A percentile compares a stretch with the other conserved stretches of the same genome.
phyloP scores from a whole-genome alignment of 495 filamentous ascomycete genomes.

The Penicillium pancosmium region DNA sequence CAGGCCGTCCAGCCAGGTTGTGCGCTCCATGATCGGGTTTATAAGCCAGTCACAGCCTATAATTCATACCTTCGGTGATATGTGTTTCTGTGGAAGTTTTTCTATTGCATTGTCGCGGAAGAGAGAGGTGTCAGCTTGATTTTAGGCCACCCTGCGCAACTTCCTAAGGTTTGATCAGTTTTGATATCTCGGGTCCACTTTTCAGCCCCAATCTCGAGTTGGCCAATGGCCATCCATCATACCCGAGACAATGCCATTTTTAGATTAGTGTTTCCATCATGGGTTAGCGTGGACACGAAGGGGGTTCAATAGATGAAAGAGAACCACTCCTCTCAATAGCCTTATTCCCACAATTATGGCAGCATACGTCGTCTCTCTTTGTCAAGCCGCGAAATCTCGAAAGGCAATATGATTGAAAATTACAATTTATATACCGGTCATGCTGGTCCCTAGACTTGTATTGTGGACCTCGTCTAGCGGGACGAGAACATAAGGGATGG shows the following conservation, averaged over 20 bases:
- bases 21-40: conserved; percentile 17
- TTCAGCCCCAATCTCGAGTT: not conserved
- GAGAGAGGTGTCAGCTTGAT: not conserved
- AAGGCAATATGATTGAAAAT: too few relatives aligned
- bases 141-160: not conserved
- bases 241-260: not conserved
- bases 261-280: not conserved
- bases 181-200: conserved; percentile 6
- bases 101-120: not conserved
- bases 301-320: not conserved
- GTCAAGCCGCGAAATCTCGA: too few relatives aligned
- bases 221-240: not conserved
- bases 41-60: not conserved
- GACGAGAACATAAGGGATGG: too few relatives aligned
- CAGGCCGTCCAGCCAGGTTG: conserved; percentile 33
- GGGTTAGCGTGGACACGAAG: not conserved
- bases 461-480: too few relatives aligned
- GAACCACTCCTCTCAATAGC: not conserved
- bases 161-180: not conserved
- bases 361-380: too few relatives aligned
- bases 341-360: too few relatives aligned
- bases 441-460: too few relatives aligned
- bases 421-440: too few relatives aligned
- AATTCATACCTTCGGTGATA: not conserved
- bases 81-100: not conserved